Percentiles rank a stretch among this genome's conserved stretches.
These are phyloP conservation scores for Zygotorulaspora chibaensis DNA, from an alignment of 805 yeast species.

Conservation along the genomic window DNA sequence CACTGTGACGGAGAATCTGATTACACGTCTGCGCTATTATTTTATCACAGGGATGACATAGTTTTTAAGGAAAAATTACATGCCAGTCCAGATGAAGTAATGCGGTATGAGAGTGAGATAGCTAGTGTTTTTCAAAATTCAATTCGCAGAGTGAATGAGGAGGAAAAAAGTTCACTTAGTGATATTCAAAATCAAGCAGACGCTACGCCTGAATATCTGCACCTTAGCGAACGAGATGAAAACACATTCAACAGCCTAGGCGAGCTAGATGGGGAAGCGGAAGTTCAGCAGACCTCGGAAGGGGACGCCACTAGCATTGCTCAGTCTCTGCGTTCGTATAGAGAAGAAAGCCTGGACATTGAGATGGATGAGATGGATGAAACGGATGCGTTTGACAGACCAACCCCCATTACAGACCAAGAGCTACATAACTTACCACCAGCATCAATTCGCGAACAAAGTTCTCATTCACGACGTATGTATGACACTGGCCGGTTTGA, in stretches of 20 bases:
- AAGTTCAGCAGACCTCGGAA: slow-evolving; percentile 2
- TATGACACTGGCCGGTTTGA: too few relatives aligned
- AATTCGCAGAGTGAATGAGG: too few relatives aligned
- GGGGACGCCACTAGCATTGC: background rate
- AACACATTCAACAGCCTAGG: background rate
- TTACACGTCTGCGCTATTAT: slow-evolving; percentile 9
- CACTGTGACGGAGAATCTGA: slow-evolving; percentile 10
- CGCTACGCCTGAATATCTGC: background rate
- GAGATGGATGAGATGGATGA: slow-evolving; percentile 16
- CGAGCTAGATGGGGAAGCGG: background rate
- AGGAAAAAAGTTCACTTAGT: too few relatives aligned
- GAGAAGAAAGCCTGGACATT: slow-evolving; percentile 1
- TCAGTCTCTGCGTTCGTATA: background rate
- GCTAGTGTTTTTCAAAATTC: too few relatives aligned
- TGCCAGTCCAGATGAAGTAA: background rate
- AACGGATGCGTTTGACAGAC: slow-evolving; percentile 11
- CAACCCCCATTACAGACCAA: background rate
- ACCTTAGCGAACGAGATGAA: slow-evolving; percentile 1
- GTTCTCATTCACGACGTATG: too few relatives aligned
- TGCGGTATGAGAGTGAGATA: too few relatives aligned
- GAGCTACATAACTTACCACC: too few relatives aligned
- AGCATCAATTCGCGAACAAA: too few relatives aligned
- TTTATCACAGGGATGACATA: slow-evolving; percentile 9
- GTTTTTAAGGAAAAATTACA: background rate
- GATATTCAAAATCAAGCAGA: background rate